Base-by-base conservation (phyloP, 2,329 filamentous ascomycete species). In the Westerdykella sp. region DNA sequence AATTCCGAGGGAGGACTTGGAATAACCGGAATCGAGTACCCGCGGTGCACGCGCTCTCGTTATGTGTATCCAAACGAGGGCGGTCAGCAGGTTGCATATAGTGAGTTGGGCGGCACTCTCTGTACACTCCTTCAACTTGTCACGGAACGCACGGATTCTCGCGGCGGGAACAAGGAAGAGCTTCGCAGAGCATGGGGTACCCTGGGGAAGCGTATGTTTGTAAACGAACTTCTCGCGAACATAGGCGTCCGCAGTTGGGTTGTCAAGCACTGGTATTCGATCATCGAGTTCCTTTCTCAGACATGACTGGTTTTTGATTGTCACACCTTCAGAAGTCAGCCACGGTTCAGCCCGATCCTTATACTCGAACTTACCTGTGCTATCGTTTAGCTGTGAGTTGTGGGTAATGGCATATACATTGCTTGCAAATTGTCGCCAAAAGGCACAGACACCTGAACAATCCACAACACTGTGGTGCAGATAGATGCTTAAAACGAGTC, bases 61-160 rank as follows among this genome's bases (percentile, higher is more conserved):
- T 28, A 63, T 52, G 34, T 65, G 59, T n/a, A 60, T 63, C 62
- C 62, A 66, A 11, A 64, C 51, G 23, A 66, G 41, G 14, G 62
- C 61, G 15, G 60, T 55, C 31, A 66, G 50, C 5, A 65, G 52
- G 39, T 63, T 65, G 46, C 55, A 66, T 40, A 62, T 54, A 7
- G 57, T 61, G 0, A 57, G 54, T 14, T 51, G 51, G 13, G 50
- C 48, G 9, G 52, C 37, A 5, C 50, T 34, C 2, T 52, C 47
- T 13, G 59, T 57, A 30, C 53, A 31, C 5, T 42, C 35, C 23
- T 54, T 53, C 21, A 64, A 41, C 4, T 34, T 18, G n/a, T 63
- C 56, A 34, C 59, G 57, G 39, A 54, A 63, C 11, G 44, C 41
- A 21, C 57, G 56, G 23, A 65, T 54, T 12, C 52, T 51, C 5